These are phyloP conservation scores for Alternaria solani DNA, from an alignment of 2,329 filamentous ascomycete species.

Conservation along the genomic window DNA sequence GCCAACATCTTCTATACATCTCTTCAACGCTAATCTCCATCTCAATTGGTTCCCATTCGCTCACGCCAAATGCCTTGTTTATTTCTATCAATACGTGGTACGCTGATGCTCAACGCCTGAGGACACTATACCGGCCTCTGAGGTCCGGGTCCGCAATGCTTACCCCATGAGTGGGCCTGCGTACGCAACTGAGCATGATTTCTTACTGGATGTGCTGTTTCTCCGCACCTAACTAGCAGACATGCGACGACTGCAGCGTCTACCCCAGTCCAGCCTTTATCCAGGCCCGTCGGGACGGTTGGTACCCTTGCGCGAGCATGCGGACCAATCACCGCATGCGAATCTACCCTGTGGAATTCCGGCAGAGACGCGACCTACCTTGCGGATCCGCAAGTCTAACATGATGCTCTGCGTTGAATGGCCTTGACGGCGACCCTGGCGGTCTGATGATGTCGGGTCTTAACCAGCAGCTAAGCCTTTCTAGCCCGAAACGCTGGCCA, in stretches of 20 bases:
- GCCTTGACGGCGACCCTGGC: constrained; percentile 15
- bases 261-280: constrained; percentile 30
- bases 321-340: constrained; percentile 34
- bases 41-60: not conserved
- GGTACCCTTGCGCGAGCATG: constrained; percentile 17
- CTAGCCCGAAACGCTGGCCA: constrained; percentile 16
- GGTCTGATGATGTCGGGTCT: constrained; percentile 19
- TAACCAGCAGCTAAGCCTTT: constrained; percentile 17
- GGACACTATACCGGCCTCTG: constrained; percentile 7
- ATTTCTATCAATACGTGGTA: constrained; percentile 8
- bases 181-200: constrained; percentile 21
- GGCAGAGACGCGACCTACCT: constrained; percentile 17
- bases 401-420: constrained; percentile 15
- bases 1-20: not conserved
- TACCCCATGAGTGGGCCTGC: constrained; percentile 25
- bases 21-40: not conserved
- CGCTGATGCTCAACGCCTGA: constrained; percentile 15
- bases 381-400: constrained; percentile 46
- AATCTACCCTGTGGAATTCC: constrained; percentile 17
- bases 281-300: constrained; percentile 32
- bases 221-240: constrained; percentile 36
- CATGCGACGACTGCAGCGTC: constrained; percentile 27
- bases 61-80: not conserved
- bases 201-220: constrained; percentile 23
- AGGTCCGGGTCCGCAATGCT: constrained; percentile 38